Evolutionary conservation across 306 rosid genomes (phyloP).

Genomic region (Rosa chinensis): DNA sequence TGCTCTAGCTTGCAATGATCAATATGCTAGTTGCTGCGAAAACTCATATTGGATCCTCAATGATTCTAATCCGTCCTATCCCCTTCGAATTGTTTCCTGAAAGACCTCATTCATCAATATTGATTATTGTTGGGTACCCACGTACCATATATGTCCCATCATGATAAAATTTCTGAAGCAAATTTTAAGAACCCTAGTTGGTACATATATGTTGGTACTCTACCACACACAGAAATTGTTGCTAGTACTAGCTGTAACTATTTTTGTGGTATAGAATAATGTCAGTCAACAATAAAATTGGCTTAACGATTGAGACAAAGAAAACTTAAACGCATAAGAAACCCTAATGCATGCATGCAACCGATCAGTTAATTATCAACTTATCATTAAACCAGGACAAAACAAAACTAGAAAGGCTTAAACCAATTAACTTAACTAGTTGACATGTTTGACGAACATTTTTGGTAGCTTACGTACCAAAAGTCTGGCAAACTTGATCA

Average conservation of each 20-base stretch:
- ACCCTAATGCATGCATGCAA: not conserved
- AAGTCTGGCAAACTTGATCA: not conserved
- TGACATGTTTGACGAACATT: not conserved
- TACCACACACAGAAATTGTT: not conserved
- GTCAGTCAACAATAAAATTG: not conserved
- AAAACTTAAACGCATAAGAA: not conserved
- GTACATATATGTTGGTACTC: not conserved
- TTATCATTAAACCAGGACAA: conserved; percentile 6
- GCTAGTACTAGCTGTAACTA: not conserved
- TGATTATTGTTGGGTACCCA: conserved; percentile 12
- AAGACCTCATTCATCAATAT: not conserved
- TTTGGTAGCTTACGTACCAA: not conserved
- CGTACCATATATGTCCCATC: not conserved
- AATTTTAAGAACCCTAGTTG: not conserved
- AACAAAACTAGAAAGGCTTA: not conserved
- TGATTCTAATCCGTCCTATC: not conserved
- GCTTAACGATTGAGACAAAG: not conserved
- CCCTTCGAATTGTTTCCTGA: not conserved
- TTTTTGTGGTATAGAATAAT: conserved; percentile 3
- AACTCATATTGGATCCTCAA: not conserved
- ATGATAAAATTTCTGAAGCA: conserved; percentile 1
- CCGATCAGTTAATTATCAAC: not conserved
- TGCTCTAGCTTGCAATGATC: not conserved
- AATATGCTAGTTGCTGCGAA: not conserved
- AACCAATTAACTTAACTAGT: not conserved